Percentiles rank a stretch among this genome's conserved stretches.
Conservation (phyloP, 352 stramenopile genomes). For the Globisporangium acanthophoron region DNA sequence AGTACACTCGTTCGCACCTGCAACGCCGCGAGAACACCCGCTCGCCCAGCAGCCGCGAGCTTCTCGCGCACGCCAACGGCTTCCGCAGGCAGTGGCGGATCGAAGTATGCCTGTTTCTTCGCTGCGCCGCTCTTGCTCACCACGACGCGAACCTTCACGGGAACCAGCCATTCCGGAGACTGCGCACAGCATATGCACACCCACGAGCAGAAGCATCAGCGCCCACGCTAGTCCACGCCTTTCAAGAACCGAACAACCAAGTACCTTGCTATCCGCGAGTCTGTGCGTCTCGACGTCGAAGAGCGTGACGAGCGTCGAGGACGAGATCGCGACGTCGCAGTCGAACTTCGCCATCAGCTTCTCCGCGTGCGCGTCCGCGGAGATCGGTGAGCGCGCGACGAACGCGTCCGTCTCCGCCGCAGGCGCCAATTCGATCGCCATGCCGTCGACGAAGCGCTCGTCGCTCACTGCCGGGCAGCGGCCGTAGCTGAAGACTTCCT, state of each 20-base stretch:
- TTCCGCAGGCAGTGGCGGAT: conserved; percentile 29
- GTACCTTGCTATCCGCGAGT: conserved; percentile 6
- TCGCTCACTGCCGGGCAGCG: conserved; percentile 13
- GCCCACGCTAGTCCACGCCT: no score
- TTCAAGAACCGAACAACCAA: neutral
- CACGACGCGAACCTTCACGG: conserved; percentile 46
- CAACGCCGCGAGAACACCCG: conserved; percentile 15
- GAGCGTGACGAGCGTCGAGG: conserved; percentile 58
- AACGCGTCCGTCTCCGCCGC: neutral
- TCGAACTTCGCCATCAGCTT: conserved; percentile 60
- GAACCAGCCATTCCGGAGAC: conserved; percentile 41
- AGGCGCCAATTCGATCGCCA: conserved; percentile 4
- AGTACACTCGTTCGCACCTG: conserved; percentile 6
- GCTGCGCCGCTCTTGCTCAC: conserved; percentile 17
- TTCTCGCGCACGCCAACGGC: conserved; percentile 27
- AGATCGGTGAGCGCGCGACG: conserved; percentile 32
- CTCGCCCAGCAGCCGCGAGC: conserved; percentile 19
- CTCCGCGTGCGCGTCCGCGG: conserved; percentile 43
- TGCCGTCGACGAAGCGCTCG: conserved; percentile 7
- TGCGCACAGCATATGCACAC: conserved; percentile 10
- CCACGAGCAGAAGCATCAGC: no score
- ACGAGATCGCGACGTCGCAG: conserved; percentile 68
- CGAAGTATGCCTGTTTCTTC: conserved; percentile 56
- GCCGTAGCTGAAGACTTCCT: conserved; percentile 35
- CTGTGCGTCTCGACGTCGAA: conserved; percentile 53